Base-by-base conservation (phyloP, 768 basidiomycete species). In the Leucosporidium yakuticum region DNA sequence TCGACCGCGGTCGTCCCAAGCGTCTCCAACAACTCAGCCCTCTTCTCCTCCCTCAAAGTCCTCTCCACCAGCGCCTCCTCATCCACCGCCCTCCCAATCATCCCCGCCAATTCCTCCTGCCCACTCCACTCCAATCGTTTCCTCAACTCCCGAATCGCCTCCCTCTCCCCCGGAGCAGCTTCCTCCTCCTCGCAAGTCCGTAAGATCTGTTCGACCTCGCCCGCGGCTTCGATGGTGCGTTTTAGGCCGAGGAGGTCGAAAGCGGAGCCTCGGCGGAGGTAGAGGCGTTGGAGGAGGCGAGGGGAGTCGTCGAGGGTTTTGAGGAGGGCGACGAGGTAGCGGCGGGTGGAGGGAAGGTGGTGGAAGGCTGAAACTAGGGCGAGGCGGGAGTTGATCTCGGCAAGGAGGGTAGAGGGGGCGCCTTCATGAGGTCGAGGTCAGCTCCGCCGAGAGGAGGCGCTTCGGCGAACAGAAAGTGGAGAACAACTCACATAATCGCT, bases 201-300 rank as follows among this genome's bases (percentile, higher is more conserved):
- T 44, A 44, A 15, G 14, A 44, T 44, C 39, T 44, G 39, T 15
- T 8, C 56, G 80, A 75, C 31, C 89, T 79, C 79, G 62, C 91
- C 83, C 23, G 75, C 55, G 14, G 36, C 75, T 14, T 79, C 70
- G 88, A 90, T 85, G 7, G 88, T 86, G 27, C 81, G 79, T 69
- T 83, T 84, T 50, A 94, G 83, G 3, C 85, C 80, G 17, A 85
- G 77, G 32, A 94, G 81, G 74, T 92, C 91, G 59, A 54, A 47
- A 0, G 77, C 81, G 25, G 83, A 77, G 64, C 32, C 88, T 63
- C 86, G 84, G 2, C 87, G 84, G 19, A 89, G 81, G 4, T 87
- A 77, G 73, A 93, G 88, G 68, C 84, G 85, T 74, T 94, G 91
- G 21, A 89, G 84, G 55, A 90, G 84, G 19, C 91, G 87, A 19